phyloP scores from a whole-genome alignment of 805 yeast genomes.

The Blastobotrys robertii region DNA sequence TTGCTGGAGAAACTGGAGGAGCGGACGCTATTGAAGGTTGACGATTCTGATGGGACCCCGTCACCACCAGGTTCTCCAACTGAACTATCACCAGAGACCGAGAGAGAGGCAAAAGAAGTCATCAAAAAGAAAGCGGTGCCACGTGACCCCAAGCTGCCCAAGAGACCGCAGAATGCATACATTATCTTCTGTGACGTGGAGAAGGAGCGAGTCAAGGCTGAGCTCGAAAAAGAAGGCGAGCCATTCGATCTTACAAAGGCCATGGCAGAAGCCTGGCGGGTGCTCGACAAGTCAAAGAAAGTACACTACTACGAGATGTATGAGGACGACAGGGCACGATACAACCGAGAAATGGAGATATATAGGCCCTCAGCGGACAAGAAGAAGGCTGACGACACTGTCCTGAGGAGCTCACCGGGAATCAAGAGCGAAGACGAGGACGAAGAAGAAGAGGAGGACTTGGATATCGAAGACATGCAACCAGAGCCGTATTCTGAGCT shows the following conservation, averaged over 20 bases:
- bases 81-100: slow-evolving; percentile 2
- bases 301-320: slow-evolving; percentile 66
- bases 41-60: slow-evolving; percentile 21
- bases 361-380: slow-evolving; percentile 27
- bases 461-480: no score
- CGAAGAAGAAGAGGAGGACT: slow-evolving; percentile 7
- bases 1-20: slow-evolving; percentile 71
- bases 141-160: slow-evolving; percentile 80
- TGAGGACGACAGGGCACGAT: slow-evolving; percentile 70
- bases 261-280: slow-evolving; percentile 81
- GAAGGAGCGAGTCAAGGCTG: slow-evolving; percentile 58
- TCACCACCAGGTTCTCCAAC: slow-evolving; percentile 22
- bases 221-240: slow-evolving; percentile 41
- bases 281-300: slow-evolving; percentile 53
- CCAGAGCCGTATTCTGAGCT: no score
- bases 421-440: slow-evolving; percentile 18
- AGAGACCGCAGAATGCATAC: slow-evolving; percentile 85
- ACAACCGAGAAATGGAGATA: slow-evolving; percentile 58
- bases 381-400: no score
- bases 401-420: slow-evolving; percentile 6
- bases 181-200: slow-evolving; percentile 79
- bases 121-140: slow-evolving; percentile 31
- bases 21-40: slow-evolving; percentile 18
- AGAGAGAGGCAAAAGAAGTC: slow-evolving; percentile 18
- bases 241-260: slow-evolving; percentile 60